Percentiles rank a stretch among this genome's conserved stretches.
These are phyloP conservation scores for Solioccasus polychromus DNA, from an alignment of 768 basidiomycete genomes.

Conservation along the genomic window DNA sequence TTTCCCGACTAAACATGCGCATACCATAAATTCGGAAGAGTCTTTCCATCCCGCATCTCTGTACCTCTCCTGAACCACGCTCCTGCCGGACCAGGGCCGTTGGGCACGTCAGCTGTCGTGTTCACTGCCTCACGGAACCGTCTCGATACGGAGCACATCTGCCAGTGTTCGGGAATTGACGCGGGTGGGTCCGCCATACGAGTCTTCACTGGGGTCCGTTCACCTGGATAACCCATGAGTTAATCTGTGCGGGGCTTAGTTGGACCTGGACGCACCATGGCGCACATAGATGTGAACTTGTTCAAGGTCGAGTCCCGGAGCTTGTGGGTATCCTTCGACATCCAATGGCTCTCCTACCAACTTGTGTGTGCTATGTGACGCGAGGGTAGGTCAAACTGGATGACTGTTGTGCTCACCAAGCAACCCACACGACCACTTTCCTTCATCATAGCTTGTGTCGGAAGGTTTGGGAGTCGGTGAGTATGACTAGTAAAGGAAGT, in stretches of 20 bases:
- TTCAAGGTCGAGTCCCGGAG: conserved; percentile 51
- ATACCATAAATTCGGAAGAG: conserved; percentile 62
- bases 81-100: conserved; percentile 17
- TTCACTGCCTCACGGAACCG: conserved; percentile 47
- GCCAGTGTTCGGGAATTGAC: conserved; percentile 67
- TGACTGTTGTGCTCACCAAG: conserved; percentile 11
- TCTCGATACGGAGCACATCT: conserved; percentile 56
- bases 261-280: conserved; percentile 51
- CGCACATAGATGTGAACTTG: conserved; percentile 76
- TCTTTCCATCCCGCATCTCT: conserved; percentile 55
- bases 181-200: conserved; percentile 61
- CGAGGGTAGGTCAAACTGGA: neutral
- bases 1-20: conserved; percentile 14
- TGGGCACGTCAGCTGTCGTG: conserved; percentile 14
- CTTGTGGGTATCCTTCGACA: conserved; percentile 55
- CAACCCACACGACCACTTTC: neutral
- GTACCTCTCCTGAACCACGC: conserved; percentile 46
- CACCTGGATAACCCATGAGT: conserved; percentile 43
- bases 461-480: neutral
- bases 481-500: too few species aligned
- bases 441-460: neutral
- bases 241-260: neutral
- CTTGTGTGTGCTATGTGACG: conserved; percentile 6
- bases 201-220: conserved; percentile 72
- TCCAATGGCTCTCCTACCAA: conserved; percentile 49